A percentile compares a stretch with the other conserved stretches of the same genome.
These are phyloP conservation scores for Phalaenopsis hybrid DNA, from an alignment of 116 monocot species.

Conservation along the genomic window DNA sequence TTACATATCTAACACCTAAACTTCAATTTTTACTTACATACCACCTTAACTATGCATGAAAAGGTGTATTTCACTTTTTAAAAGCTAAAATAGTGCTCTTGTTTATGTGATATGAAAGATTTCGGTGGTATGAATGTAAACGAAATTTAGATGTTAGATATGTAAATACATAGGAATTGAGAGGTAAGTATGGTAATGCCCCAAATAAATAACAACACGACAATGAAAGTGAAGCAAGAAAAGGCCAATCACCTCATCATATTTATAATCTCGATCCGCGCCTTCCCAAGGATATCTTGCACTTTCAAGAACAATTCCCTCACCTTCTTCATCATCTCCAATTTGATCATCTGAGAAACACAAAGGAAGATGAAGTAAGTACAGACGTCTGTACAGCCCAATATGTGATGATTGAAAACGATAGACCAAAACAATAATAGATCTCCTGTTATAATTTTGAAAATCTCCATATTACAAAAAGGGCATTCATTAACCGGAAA, in stretches of 20 bases:
- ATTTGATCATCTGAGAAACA: slow-evolving; percentile 35
- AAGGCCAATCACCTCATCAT: slow-evolving; percentile 64
- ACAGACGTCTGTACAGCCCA: not conserved
- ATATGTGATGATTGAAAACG: not conserved
- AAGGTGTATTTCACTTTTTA: too few relatives aligned
- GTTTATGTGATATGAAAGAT: too few relatives aligned
- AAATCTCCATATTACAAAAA: not conserved
- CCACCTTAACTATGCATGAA: too few relatives aligned
- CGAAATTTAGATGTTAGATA: too few relatives aligned
- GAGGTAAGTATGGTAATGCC: too few relatives aligned
- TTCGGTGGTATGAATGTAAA: too few relatives aligned
- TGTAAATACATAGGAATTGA: too few relatives aligned
- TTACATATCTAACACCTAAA: too few relatives aligned
- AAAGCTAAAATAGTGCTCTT: too few relatives aligned
- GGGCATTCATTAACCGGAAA: not conserved
- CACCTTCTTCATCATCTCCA: slow-evolving; percentile 27
- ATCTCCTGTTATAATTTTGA: not conserved
- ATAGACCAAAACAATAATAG: not conserved
- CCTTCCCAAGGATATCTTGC: slow-evolving; percentile 78
- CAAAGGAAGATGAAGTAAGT: not conserved
- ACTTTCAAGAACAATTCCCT: slow-evolving; percentile 46
- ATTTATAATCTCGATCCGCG: slow-evolving; percentile 55
- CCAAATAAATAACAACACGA: not conserved
- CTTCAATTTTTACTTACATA: too few relatives aligned
- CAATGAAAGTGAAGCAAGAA: not conserved